Conservation (phyloP, 176 grass and related monocot genomes). For the Paspalum vaginatum region DNA sequence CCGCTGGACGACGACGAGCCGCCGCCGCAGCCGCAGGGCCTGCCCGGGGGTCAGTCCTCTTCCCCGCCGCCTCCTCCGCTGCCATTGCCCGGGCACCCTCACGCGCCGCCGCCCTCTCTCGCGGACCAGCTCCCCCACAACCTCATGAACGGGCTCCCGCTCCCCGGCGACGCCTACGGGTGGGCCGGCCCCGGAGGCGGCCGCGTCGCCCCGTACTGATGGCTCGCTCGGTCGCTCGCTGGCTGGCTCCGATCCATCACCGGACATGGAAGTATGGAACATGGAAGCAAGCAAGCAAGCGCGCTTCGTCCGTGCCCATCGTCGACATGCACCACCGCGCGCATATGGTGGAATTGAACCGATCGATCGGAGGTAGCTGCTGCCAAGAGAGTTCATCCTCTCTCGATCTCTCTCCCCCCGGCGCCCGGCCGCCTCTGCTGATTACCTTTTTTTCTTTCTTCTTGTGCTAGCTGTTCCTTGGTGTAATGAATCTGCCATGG, state of each 20-base stretch:
- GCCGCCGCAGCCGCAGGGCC: slow-evolving; percentile 35
- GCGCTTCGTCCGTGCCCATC: neutral
- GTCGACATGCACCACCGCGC: neutral
- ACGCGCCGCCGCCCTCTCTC: slow-evolving; percentile 38
- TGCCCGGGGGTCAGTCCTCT: slow-evolving; percentile 49
- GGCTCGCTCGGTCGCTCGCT: slow-evolving; percentile 25
- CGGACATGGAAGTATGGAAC: neutral
- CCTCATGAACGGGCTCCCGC: slow-evolving; percentile 71
- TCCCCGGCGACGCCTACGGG: slow-evolving; percentile 59
- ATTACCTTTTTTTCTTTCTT: slow-evolving; percentile 19
- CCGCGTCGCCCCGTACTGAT: slow-evolving; percentile 61
- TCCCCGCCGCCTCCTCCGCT: slow-evolving; percentile 49
- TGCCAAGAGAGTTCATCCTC: neutral
- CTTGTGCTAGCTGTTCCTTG: neutral
- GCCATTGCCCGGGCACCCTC: slow-evolving; percentile 39
- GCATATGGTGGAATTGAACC: slow-evolving; percentile 3
- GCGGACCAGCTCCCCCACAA: slow-evolving; percentile 57
- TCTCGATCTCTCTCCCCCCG: neutral
- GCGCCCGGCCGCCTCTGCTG: neutral
- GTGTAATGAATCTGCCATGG: slow-evolving; percentile 26
- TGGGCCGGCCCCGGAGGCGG: slow-evolving; percentile 47
- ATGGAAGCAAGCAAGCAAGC: neutral
- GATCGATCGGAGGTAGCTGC: slow-evolving; percentile 17
- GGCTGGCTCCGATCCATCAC: neutral
- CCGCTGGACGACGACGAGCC: slow-evolving; percentile 83